A percentile compares a stretch with the other conserved stretches of the same genome.
Evolutionary conservation across 257 asterid species (phyloP).

Genomic region (Salvia miltiorrhiza): DNA sequence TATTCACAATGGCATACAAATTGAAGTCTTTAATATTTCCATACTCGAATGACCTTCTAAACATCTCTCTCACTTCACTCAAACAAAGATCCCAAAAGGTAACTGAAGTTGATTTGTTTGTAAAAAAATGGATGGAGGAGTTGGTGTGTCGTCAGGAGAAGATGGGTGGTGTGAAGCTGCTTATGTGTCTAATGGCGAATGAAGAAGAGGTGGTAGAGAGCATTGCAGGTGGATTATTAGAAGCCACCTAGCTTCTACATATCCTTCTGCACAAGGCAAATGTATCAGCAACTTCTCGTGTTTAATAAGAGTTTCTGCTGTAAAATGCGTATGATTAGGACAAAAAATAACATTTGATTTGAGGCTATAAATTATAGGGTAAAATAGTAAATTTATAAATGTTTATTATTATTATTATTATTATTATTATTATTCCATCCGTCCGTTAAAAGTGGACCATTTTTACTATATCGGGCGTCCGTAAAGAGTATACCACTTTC

Average conservation of each 20-base stretch:
- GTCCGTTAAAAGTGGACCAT: no score
- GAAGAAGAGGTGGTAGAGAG: constrained; percentile 65
- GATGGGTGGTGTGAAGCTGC: constrained; percentile 62
- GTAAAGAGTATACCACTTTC: no score
- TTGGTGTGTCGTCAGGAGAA: constrained; percentile 49
- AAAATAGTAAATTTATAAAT: no score
- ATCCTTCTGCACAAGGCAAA: constrained; percentile 54
- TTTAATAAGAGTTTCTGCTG: no score
- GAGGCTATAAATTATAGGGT: no score
- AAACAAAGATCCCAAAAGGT: constrained; percentile 67
- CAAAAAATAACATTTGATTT: no score
- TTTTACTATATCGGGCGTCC: no score
- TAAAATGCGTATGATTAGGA: no score
- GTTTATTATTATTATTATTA: no score
- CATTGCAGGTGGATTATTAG: constrained; percentile 49
- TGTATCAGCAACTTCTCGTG: constrained; percentile 70
- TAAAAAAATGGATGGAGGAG: not conserved
- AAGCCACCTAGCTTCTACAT: constrained; percentile 55
- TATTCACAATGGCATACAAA: constrained; percentile 67
- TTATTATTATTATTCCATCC: no score
- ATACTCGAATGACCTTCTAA: constrained; percentile 52
- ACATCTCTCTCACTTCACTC: constrained; percentile 53
- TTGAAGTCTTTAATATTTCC: constrained; percentile 61
- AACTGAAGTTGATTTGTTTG: constrained; percentile 3
- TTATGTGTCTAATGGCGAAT: constrained; percentile 70